Conservation (phyloP, 495 filamentous ascomycete species). For the Staphylotrichum tortipilum region DNA sequence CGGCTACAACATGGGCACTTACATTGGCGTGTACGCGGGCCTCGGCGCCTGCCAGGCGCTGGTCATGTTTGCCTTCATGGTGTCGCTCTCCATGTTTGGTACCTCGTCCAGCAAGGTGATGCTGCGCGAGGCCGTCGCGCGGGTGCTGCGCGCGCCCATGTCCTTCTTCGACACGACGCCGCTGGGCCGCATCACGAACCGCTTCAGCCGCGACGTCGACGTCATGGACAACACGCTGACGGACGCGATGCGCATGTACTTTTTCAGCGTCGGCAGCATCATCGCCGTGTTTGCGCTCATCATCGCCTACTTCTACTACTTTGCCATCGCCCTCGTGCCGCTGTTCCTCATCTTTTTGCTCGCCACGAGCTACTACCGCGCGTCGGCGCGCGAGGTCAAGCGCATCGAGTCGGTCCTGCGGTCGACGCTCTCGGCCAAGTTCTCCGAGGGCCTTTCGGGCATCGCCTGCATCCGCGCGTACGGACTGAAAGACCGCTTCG, state of each 20-base stretch:
- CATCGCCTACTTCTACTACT: slow-evolving; percentile 90
- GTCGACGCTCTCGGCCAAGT: slow-evolving; percentile 81
- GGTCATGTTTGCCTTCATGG: slow-evolving; percentile 61
- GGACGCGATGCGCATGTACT: slow-evolving; percentile 89
- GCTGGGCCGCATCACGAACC: slow-evolving; percentile 90
- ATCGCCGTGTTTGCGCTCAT: slow-evolving; percentile 76
- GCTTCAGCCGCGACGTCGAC: slow-evolving; percentile 91
- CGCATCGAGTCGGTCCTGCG: slow-evolving; percentile 84
- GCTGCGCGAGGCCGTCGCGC: slow-evolving; percentile 69
- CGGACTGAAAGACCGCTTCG: slow-evolving; percentile 67
- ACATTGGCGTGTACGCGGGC: slow-evolving; percentile 81
- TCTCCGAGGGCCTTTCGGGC: slow-evolving; percentile 79
- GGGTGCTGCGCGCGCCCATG: slow-evolving; percentile 85
- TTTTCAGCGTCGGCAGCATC: slow-evolving; percentile 72
- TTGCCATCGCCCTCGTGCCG: slow-evolving; percentile 80
- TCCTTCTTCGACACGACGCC: slow-evolving; percentile 97
- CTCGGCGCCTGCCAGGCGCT: slow-evolving; percentile 64
- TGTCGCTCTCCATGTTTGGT: slow-evolving; percentile 64
- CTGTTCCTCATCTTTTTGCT: slow-evolving; percentile 72
- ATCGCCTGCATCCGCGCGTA: slow-evolving; percentile 82
- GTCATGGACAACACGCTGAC: slow-evolving; percentile 91
- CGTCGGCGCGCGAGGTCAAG: slow-evolving; percentile 89
- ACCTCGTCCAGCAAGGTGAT: slow-evolving; percentile 76
- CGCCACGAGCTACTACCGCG: slow-evolving; percentile 78
- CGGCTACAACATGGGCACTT: slow-evolving; percentile 53